Evolutionary conservation across 2,329 filamentous ascomycete genomes (phyloP).

Genomic region (Colletotrichum sp.): DNA sequence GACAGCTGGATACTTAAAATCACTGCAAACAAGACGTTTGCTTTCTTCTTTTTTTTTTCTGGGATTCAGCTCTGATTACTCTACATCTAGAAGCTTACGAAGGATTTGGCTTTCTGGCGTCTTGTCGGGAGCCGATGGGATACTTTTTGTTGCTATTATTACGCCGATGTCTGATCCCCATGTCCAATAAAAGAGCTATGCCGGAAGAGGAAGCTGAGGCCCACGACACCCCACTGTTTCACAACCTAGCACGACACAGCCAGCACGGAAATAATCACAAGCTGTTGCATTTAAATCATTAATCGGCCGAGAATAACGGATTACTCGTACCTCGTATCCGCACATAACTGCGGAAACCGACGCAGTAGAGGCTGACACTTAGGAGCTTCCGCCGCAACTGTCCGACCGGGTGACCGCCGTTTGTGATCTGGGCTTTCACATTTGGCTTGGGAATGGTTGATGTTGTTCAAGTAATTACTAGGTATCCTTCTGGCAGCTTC

Average conservation of each 20-base stretch:
- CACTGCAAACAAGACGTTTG: not conserved
- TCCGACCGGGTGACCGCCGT: not conserved
- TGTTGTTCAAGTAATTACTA: not conserved
- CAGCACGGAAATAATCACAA: not conserved
- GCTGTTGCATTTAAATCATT: not conserved
- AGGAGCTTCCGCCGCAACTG: not conserved
- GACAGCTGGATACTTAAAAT: accelerated
- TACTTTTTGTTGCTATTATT: not conserved
- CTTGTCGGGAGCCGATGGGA: not conserved
- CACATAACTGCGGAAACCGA: not conserved
- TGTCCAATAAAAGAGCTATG: not conserved
- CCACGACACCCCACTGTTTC: not conserved
- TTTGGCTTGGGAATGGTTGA: too few species aligned
- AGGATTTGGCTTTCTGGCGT: not conserved
- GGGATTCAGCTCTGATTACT: accelerated
- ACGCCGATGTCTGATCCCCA: not conserved
- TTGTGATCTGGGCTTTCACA: too few species aligned
- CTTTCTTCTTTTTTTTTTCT: not conserved
- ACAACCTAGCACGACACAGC: not conserved
- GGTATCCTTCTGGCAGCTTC: not conserved
- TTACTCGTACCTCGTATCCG: not conserved
- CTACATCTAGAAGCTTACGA: accelerated
- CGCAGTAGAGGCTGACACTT: not conserved
- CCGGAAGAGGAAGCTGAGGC: not conserved
- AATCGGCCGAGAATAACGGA: not conserved